Evolutionary conservation across 2,329 filamentous ascomycete genomes (phyloP).

Genomic region (Periconia sp.): DNA sequence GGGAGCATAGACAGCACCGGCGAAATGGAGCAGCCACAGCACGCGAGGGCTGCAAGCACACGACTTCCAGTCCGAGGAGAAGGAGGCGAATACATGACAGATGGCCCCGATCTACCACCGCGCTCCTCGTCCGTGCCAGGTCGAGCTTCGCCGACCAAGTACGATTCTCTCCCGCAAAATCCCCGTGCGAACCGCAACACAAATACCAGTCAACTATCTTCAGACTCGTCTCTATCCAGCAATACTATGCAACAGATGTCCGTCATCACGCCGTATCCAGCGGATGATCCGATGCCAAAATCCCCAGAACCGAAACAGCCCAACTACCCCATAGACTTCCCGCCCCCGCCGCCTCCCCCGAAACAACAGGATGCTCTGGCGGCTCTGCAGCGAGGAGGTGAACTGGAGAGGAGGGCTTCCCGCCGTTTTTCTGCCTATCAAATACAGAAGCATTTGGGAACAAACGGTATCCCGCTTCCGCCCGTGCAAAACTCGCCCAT

Average conservation of each 20-base stretch:
- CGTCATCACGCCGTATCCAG: constrained; percentile 71
- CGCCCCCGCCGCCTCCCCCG: constrained; percentile 77
- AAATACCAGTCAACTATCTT: constrained; percentile 33
- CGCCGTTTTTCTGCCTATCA: constrained; percentile 95
- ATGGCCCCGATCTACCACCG: constrained; percentile 49
- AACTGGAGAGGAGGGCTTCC: constrained; percentile 89
- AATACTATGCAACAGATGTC: constrained; percentile 75
- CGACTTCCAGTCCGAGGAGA: constrained; percentile 45
- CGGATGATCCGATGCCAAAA: constrained; percentile 56
- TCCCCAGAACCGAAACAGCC: constrained; percentile 38
- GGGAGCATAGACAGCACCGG: constrained; percentile 36
- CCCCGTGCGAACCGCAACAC: constrained; percentile 37
- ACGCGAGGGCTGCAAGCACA: constrained; percentile 45
- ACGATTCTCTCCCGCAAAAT: constrained; percentile 41
- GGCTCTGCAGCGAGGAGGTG: constrained; percentile 86
- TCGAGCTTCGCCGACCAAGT: constrained; percentile 48
- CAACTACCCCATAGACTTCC: constrained; percentile 57
- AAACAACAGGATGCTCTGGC: constrained; percentile 88
- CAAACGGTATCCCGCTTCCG: constrained; percentile 82
- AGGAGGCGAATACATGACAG: constrained; percentile 40
- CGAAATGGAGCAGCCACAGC: constrained; percentile 42
- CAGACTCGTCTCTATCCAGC: constrained; percentile 69
- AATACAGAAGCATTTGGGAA: constrained; percentile 89
- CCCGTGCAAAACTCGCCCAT: constrained; percentile 75
- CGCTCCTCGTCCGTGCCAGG: constrained; percentile 51